Base-by-base conservation (phyloP, 257 asterid genomes). In the Scutellaria baicalensis region DNA sequence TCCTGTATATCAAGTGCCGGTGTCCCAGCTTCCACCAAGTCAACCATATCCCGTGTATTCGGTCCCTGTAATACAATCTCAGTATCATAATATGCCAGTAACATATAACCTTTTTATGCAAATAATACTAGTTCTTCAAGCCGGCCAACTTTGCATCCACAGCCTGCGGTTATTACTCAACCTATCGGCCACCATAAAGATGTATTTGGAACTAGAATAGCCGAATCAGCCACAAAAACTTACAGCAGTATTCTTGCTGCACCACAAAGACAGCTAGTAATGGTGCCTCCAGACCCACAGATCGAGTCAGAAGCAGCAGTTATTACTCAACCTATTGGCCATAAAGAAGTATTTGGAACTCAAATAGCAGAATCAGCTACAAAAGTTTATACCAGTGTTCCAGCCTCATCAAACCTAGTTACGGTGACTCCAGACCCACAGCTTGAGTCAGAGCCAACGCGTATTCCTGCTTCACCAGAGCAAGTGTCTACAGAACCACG, bases 1-100 rank as follows among this genome's bases (percentile, higher is more conserved):
- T 78, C 96, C 92, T 3, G 49, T 80, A 18, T 91, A 85, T 78
- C 96, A 91, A 81, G 67, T 82, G 80, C 93, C 96, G 39, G 51
- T 80, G 74, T 88, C 76, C 40, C 84, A 80, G 6, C 91, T 78
- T 68, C 80, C 80, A 27, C 61, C 83, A 3, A 86, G 82, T 75
- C 90, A 83, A 74, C 90, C 79, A 9, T 90, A 82, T 70, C 97
- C 92, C 38, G 18, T 91, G 49, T 88, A 87, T 67, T 68, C 76
- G 6, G 77, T 82, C 69, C 97, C 95, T 10, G 33, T 81, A 21
- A 79, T 78, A 33, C 84, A 87, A 17, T 48, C 73, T 67, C 95
- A 84, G 70, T 80, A 83, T 76, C 85, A 70, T 69, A 83, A 86
- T 73, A 64, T 83, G 81, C 43, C 90, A 23, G 68, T 77, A 66